phyloP scores from a whole-genome alignment of 2,329 filamentous ascomycete genomes.

The Beauveria bassiana region DNA sequence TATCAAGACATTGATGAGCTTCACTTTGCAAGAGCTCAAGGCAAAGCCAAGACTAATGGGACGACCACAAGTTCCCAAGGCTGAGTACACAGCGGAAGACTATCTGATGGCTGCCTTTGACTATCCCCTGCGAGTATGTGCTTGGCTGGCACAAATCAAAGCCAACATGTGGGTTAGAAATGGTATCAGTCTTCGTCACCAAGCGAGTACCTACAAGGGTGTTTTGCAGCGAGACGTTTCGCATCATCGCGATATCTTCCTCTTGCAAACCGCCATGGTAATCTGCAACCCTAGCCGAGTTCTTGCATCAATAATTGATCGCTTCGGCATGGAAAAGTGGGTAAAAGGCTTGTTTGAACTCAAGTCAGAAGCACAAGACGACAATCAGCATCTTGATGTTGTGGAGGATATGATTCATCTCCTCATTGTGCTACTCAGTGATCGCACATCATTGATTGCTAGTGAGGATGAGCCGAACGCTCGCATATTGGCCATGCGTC shows the following conservation, averaged over 20 bases:
- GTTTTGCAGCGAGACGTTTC: conserved; percentile 85
- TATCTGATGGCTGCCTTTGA: conserved; percentile 84
- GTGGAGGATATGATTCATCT: conserved; percentile 95
- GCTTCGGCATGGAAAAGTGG: conserved; percentile 84
- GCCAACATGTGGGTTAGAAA: conserved; percentile 98
- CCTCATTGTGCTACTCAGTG: conserved; percentile 82
- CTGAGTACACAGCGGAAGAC: conserved; percentile 60
- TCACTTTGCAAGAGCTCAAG: conserved; percentile 63
- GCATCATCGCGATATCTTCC: conserved; percentile 89
- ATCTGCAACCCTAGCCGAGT: conserved; percentile 77
- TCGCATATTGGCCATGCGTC: conserved; percentile 64
- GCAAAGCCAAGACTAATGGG: conserved; percentile 57
- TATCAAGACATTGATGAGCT: conserved; percentile 61
- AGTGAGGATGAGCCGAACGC: conserved; percentile 57
- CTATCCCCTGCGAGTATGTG: conserved; percentile 85
- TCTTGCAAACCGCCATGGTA: conserved; percentile 84
- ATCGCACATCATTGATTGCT: conserved; percentile 72
- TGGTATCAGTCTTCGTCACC: conserved; percentile 88
- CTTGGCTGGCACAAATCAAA: conserved; percentile 97
- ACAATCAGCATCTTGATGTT: conserved; percentile 81
- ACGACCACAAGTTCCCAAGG: conserved; percentile 46
- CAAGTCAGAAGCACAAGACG: conserved; percentile 69
- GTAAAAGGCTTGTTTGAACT: conserved; percentile 73
- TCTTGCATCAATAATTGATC: conserved; percentile 81
- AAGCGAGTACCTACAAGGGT: conserved; percentile 87